These are phyloP conservation scores for Thelonectria discophora DNA, from an alignment of 2,329 filamentous ascomycete genomes.

Conservation along the genomic window DNA sequence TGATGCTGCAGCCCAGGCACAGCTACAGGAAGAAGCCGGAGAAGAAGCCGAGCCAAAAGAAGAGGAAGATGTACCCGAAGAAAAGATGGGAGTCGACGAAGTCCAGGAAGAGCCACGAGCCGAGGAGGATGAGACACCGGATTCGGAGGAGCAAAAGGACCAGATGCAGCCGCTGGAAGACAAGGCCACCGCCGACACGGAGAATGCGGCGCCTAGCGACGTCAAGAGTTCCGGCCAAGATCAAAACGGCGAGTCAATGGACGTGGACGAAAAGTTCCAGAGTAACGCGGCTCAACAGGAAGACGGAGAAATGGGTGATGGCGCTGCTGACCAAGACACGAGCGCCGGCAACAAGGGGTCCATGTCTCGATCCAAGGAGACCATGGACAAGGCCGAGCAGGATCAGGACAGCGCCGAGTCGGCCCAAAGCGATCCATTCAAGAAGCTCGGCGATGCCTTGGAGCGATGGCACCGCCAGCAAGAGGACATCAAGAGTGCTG, in stretches of 20 bases:
- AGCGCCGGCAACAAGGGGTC: constrained; percentile 70
- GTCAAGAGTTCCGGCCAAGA: constrained; percentile 71
- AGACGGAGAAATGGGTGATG: constrained; percentile 71
- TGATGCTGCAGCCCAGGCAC: constrained; percentile 50
- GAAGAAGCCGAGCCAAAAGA: constrained; percentile 65
- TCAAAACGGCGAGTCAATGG: constrained; percentile 68
- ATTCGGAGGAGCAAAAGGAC: constrained; percentile 60
- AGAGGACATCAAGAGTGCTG: constrained; percentile 75
- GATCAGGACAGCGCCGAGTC: constrained; percentile 56
- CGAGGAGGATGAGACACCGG: constrained; percentile 61
- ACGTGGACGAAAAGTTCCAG: constrained; percentile 69
- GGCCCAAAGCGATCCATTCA: constrained; percentile 76
- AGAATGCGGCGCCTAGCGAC: constrained; percentile 72
- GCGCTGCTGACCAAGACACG: constrained; percentile 69
- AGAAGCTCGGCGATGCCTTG: constrained; percentile 91
- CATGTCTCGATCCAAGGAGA: constrained; percentile 58
- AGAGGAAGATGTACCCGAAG: constrained; percentile 64
- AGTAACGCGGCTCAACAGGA: constrained; percentile 71
- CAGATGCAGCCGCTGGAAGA: constrained; percentile 52
- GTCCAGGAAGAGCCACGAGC: constrained; percentile 55
- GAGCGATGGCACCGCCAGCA: constrained; percentile 94
- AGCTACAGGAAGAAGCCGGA: constrained; percentile 49
- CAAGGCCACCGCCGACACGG: constrained; percentile 61
- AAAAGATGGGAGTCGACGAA: constrained; percentile 52
- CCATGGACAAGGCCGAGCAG: constrained; percentile 56